phyloP scores from a whole-genome alignment of 2,329 filamentous ascomycete species.

The Didymella pinodella region DNA sequence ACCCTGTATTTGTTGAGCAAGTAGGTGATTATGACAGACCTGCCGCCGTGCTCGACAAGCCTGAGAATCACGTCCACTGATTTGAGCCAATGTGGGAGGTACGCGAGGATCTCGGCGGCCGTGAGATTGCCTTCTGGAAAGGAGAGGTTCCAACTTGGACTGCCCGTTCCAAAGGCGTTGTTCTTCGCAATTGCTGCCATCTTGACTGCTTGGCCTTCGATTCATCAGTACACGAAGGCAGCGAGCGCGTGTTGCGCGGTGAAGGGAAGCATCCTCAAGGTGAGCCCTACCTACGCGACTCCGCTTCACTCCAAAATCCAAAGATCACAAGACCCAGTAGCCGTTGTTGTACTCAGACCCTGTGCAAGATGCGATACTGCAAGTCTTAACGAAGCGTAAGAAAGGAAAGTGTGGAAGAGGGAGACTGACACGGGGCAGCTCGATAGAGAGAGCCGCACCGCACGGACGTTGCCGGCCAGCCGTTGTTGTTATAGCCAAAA shows the following conservation, averaged over 20 bases:
- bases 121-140: constrained; percentile 41
- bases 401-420: background rate
- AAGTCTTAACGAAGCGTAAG: background rate
- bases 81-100: constrained; percentile 39
- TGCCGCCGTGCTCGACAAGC: constrained; percentile 23
- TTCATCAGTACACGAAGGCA: constrained; percentile 3
- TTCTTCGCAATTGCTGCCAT: constrained; percentile 25
- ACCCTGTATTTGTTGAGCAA: constrained; percentile 11
- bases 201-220: constrained; percentile 1
- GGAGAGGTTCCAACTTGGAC: constrained; percentile 32
- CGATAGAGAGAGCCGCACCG: constrained; percentile 18
- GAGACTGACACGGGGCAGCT: constrained; percentile 5
- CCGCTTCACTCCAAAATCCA: constrained; percentile 4
- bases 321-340: background rate
- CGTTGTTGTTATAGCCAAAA: constrained; percentile 16
- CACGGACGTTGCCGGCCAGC: constrained; percentile 18
- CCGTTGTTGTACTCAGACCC: background rate
- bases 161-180: constrained; percentile 33
- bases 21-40: constrained; percentile 25
- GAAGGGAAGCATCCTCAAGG: background rate
- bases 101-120: constrained; percentile 35
- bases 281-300: constrained; percentile 4
- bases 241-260: background rate
- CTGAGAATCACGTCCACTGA: constrained; percentile 37
- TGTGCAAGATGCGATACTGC: constrained; percentile 3